Evolutionary conservation across 768 basidiomycete species (phyloP).

Genomic region (Pleurotus tuber-regium): DNA sequence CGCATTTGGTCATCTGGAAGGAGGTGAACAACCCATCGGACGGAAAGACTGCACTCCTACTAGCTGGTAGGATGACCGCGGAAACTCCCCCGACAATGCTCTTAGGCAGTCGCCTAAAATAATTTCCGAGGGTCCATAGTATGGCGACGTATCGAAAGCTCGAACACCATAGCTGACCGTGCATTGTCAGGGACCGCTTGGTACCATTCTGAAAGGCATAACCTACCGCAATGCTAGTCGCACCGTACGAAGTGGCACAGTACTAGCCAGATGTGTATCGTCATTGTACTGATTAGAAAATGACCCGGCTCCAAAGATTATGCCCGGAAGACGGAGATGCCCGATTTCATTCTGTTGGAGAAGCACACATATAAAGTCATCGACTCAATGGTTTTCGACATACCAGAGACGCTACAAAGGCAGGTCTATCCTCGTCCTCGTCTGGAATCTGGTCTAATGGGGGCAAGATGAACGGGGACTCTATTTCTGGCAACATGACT

Average conservation of each 20-base stretch:
- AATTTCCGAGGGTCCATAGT: constrained; percentile 79
- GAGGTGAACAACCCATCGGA: not conserved
- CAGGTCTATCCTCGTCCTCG: constrained; percentile 33
- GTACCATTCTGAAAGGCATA: not conserved
- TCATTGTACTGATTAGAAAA: constrained; percentile 68
- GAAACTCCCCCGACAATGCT: constrained; percentile 63
- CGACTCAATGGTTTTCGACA: constrained; percentile 13
- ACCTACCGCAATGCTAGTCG: constrained; percentile 73
- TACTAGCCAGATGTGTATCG: constrained; percentile 53
- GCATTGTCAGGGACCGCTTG: constrained; percentile 15
- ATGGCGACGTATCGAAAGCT: constrained; percentile 81
- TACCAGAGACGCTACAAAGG: constrained; percentile 39
- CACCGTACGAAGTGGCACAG: constrained; percentile 60
- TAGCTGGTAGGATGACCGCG: constrained; percentile 73
- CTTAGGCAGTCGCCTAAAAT: constrained; percentile 67
- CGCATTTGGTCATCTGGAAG: constrained; percentile 80
- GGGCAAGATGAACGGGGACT: constrained; percentile 8
- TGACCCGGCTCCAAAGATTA: constrained; percentile 73
- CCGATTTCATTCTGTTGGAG: constrained; percentile 24
- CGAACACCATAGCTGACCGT: constrained; percentile 68
- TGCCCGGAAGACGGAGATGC: constrained; percentile 36
- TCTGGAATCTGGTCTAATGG: constrained; percentile 22
- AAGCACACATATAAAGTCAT: not conserved
- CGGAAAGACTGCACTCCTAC: constrained; percentile 32
- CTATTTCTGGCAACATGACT: constrained; percentile 5